Percentiles rank a stretch among this genome's conserved stretches.
phyloP scores from a whole-genome alignment of 1,284 basidiomycete species.

The Hortiboletus rubellus region DNA sequence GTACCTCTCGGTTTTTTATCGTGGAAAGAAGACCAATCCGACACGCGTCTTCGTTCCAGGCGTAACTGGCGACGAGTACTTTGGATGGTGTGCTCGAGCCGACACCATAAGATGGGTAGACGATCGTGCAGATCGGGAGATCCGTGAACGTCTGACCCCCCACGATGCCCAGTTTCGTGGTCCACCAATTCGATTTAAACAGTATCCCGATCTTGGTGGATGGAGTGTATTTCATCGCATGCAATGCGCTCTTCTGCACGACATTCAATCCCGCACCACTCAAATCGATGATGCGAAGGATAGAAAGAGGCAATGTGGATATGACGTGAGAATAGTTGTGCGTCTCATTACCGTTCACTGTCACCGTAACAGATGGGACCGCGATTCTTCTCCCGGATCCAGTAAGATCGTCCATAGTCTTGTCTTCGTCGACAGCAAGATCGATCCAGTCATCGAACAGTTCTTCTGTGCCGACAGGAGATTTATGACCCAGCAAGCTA shows the following conservation, averaged over 20 bases:
- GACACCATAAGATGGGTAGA: conserved; percentile 40
- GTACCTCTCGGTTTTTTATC: not conserved
- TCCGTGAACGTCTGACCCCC: conserved; percentile 40
- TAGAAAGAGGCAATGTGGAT: conserved; percentile 17
- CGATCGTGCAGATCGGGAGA: conserved; percentile 34
- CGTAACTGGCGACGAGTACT: conserved; percentile 19
- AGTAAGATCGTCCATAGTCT: not conserved
- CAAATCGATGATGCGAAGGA: conserved; percentile 16
- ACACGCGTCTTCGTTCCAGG: not conserved
- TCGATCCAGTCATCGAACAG: not conserved
- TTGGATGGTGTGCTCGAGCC: conserved; percentile 22
- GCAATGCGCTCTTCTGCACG: conserved; percentile 19
- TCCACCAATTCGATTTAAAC: conserved; percentile 40
- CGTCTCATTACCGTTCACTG: not conserved
- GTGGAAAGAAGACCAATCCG: conserved; percentile 8
- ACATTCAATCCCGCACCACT: conserved; percentile 6
- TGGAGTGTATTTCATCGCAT: not conserved
- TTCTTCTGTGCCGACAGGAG: not conserved
- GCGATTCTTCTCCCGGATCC: not conserved
- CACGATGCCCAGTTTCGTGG: conserved; percentile 17
- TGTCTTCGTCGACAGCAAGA: not conserved
- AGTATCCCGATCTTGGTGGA: conserved; percentile 35
- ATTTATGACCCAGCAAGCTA: not conserved
- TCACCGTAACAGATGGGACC: conserved; percentile 4
- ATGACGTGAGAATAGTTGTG: conserved; percentile 17